Conservation (phyloP, 345 rosid species). For the Durio zibethinus region DNA sequence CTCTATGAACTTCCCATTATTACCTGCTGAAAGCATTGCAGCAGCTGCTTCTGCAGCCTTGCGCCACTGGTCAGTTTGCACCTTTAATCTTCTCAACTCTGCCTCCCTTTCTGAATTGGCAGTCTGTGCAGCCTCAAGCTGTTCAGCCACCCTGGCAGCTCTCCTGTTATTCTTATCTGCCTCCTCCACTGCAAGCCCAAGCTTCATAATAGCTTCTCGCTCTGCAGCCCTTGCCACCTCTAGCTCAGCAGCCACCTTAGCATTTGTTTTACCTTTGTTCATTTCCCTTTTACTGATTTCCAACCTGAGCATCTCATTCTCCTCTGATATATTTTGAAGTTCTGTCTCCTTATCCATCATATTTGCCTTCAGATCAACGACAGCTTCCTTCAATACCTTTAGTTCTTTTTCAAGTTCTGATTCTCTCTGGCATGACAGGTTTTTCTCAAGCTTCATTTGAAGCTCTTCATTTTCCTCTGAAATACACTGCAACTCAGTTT, state of each 20-base stretch:
- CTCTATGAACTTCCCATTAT: slow-evolving; percentile 66
- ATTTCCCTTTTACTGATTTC: slow-evolving; percentile 50
- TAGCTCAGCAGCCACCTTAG: slow-evolving; percentile 29
- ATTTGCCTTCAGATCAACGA: slow-evolving; percentile 55
- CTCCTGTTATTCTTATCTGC: slow-evolving; percentile 71
- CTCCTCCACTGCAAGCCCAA: slow-evolving; percentile 71
- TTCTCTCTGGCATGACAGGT: slow-evolving; percentile 25
- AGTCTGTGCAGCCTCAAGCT: slow-evolving; percentile 77
- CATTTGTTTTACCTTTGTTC: slow-evolving; percentile 33
- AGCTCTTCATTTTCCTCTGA: slow-evolving; percentile 72
- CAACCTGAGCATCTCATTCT: slow-evolving; percentile 59
- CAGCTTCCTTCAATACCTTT: slow-evolving; percentile 41
- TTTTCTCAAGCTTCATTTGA: slow-evolving; percentile 45
- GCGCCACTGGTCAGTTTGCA: slow-evolving; percentile 97
- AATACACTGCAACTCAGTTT: slow-evolving; percentile 67
- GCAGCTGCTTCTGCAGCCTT: slow-evolving; percentile 99
- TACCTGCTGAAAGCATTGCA: slow-evolving; percentile 77
- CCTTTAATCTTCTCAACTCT: slow-evolving; percentile 83
- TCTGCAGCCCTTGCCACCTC: slow-evolving; percentile 47
- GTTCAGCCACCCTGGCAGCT: slow-evolving; percentile 61
- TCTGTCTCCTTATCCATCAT: slow-evolving; percentile 77
- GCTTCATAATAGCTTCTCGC: slow-evolving; percentile 62
- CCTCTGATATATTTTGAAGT: slow-evolving; percentile 55
- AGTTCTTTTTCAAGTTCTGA: slow-evolving; percentile 44
- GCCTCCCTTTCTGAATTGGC: slow-evolving; percentile 67